These are phyloP conservation scores for Nemania diffusa DNA, from an alignment of 2,329 filamentous ascomycete genomes.

Conservation along the genomic window DNA sequence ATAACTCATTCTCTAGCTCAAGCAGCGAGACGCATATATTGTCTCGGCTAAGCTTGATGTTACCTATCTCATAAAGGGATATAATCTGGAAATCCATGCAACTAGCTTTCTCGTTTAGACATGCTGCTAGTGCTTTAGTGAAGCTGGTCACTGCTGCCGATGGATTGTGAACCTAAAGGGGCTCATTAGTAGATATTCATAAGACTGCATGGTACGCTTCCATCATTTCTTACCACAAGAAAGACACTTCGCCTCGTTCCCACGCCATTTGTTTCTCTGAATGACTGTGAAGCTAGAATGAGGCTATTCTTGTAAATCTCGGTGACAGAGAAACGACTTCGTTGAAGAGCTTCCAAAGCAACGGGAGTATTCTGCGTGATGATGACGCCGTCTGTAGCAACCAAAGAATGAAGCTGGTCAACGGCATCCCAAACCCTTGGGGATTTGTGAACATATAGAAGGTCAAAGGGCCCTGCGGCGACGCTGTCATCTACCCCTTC, in stretches of 20 bases:
- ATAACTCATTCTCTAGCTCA: neutral
- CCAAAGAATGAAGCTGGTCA: neutral
- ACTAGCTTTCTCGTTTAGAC: neutral
- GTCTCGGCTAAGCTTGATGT: neutral
- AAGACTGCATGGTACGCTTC: no score
- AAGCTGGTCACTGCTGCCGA: no score
- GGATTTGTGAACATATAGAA: neutral
- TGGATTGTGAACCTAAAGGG: no score
- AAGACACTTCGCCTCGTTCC: no score
- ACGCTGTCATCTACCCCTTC: neutral
- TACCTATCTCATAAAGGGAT: neutral
- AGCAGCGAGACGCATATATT: slow-evolving; percentile 20
- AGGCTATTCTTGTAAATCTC: neutral
- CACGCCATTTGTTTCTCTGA: no score
- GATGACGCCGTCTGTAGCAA: neutral
- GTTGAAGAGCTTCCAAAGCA: neutral
- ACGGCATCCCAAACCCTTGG: neutral
- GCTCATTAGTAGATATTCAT: no score
- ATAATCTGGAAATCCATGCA: neutral
- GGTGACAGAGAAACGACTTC: no score
- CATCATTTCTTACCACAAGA: no score
- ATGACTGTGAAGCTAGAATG: no score
- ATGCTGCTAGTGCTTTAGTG: no score
- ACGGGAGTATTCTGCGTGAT: neutral
- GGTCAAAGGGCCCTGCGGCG: neutral